A percentile compares a stretch with the other conserved stretches of the same genome.
Conservation (phyloP, 352 stramenopile genomes). For the Phytophthora ramorum region DNA sequence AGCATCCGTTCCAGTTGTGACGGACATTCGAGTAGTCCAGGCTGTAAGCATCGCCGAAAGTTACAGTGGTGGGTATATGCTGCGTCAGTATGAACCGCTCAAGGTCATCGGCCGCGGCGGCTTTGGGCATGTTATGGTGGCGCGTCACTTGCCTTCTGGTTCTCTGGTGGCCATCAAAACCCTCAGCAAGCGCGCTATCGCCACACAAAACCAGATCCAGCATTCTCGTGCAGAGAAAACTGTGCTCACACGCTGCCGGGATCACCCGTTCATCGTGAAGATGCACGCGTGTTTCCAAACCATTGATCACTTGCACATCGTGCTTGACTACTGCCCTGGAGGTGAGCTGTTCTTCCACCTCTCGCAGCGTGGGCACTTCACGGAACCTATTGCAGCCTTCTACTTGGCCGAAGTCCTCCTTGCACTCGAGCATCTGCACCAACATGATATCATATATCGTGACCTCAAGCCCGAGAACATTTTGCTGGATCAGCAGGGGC, state of each 20-base stretch:
- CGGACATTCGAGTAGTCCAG: constrained; percentile 69
- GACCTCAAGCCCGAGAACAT: constrained; percentile 94
- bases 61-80: constrained; percentile 78
- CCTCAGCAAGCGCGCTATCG: constrained; percentile 84
- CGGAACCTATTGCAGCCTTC: constrained; percentile 82
- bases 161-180: constrained; percentile 84
- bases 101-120: constrained; percentile 83
- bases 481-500: constrained; percentile 85
- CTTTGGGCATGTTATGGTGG: constrained; percentile 91
- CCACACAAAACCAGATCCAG: constrained; percentile 82
- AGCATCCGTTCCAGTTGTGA: constrained; percentile 24
- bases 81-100: constrained; percentile 81
- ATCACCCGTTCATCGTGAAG: constrained; percentile 93
- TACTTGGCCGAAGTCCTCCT: constrained; percentile 90
- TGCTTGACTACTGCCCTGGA: constrained; percentile 81
- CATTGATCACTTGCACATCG: constrained; percentile 74
- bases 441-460: constrained; percentile 83
- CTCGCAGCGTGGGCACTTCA: constrained; percentile 72
- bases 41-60: constrained; percentile 81
- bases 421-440: constrained; percentile 80
- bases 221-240: constrained; percentile 87
- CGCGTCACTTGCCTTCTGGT: constrained; percentile 58
- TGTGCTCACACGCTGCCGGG: constrained; percentile 88
- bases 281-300: constrained; percentile 91
- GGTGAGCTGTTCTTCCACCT: constrained; percentile 90